Conservation (phyloP, 2,329 filamentous ascomycete genomes). For the Botrytis aclada region DNA sequence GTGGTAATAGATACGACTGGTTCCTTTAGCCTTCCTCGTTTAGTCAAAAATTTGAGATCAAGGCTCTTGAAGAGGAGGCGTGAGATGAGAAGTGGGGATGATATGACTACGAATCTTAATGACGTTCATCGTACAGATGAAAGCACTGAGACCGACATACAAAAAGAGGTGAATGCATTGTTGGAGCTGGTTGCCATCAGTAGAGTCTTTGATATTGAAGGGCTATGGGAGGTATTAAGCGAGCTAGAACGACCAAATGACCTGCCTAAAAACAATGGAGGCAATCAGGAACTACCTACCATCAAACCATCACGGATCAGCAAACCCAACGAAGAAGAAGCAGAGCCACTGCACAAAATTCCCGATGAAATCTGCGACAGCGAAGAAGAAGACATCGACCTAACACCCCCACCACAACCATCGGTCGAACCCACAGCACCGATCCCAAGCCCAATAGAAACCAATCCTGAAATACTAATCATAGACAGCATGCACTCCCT, state of each 20-base stretch:
- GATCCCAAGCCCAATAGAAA: slow-evolving; percentile 18
- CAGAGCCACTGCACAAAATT: background rate
- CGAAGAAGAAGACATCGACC: slow-evolving; percentile 13
- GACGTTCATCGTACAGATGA: background rate
- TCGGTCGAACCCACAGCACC: background rate
- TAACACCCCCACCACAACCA: background rate
- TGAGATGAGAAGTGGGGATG: background rate
- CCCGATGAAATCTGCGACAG: slow-evolving; percentile 39
- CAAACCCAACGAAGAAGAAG: background rate
- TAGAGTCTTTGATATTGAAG: slow-evolving; percentile 57
- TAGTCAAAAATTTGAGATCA: slow-evolving; percentile 32
- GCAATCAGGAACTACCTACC: background rate
- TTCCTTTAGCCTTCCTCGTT: slow-evolving; percentile 32
- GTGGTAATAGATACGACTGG: slow-evolving; percentile 36
- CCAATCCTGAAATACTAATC: slow-evolving; percentile 46
- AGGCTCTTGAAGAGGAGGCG: slow-evolving; percentile 18
- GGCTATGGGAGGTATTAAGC: slow-evolving; percentile 53
- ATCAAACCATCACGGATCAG: background rate
- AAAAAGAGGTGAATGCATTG: slow-evolving; percentile 26
- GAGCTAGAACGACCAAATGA: slow-evolving; percentile 42
- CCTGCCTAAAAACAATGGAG: background rate
- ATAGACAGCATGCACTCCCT: slow-evolving; percentile 54
- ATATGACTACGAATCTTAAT: background rate
- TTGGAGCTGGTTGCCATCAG: slow-evolving; percentile 53
- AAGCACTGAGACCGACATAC: slow-evolving; percentile 7